Conservation (phyloP, 2,329 filamentous ascomycete species). For the Neonectria ditissima region DNA sequence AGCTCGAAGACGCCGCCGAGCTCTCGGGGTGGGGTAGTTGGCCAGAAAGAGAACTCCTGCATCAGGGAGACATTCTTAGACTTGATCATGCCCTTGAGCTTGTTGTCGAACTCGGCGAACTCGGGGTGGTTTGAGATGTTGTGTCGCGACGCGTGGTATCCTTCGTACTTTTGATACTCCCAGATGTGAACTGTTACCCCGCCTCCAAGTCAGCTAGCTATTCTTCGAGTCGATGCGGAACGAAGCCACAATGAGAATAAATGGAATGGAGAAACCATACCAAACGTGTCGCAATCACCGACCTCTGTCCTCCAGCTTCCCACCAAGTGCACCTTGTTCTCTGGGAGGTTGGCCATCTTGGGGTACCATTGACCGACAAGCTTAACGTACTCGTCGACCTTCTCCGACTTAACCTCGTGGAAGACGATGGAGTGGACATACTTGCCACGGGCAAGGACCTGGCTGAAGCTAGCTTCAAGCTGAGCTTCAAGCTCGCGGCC, state of each 20-base stretch:
- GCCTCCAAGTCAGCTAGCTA: constrained; percentile 29
- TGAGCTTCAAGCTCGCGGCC: constrained; percentile 94
- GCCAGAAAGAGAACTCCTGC: constrained; percentile 99
- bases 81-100: constrained; percentile 86
- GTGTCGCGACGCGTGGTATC: constrained; percentile 93
- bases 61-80: constrained; percentile 91
- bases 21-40: constrained; percentile 88
- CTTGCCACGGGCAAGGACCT: constrained; percentile 94
- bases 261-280: constrained; percentile 63
- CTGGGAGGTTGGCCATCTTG: constrained; percentile 81
- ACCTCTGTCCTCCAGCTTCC: constrained; percentile 99
- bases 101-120: constrained; percentile 83
- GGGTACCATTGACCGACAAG: constrained; percentile 94
- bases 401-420: constrained; percentile 94
- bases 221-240: not conserved
- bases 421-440: constrained; percentile 99
- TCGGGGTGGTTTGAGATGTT: constrained; percentile 85
- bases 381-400: constrained; percentile 93
- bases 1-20: constrained; percentile 96
- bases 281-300: constrained; percentile 95
- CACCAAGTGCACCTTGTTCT: constrained; percentile 95
- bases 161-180: constrained; percentile 98
- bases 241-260: too few species aligned
- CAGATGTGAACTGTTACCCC: constrained; percentile 87
- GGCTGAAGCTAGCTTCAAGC: constrained; percentile 95